Conservation (phyloP, 1,139 yeast species). For the Sugiyamaella novakii region DNA sequence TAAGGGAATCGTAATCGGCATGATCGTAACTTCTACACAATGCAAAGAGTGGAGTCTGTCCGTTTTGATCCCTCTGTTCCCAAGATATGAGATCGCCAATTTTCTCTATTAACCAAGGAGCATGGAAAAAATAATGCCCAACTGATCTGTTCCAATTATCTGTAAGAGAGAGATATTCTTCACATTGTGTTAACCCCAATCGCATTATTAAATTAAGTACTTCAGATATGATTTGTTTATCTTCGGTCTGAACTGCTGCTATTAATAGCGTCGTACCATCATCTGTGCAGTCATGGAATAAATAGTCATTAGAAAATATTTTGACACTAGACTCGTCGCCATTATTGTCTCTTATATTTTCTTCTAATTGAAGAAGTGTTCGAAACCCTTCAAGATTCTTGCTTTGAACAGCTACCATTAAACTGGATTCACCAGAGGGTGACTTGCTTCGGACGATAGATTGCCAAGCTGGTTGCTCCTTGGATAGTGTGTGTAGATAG, state of each 20-base stretch:
- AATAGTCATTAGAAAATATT: constrained; percentile 65
- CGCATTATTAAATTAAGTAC: constrained; percentile 51
- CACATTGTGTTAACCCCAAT: constrained; percentile 51
- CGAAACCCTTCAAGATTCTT: constrained; percentile 45
- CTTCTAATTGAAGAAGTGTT: constrained; percentile 42
- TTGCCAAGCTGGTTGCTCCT: constrained; percentile 37
- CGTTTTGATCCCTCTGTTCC: constrained; percentile 65
- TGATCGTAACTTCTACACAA: constrained; percentile 84
- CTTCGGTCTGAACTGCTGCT: constrained; percentile 61
- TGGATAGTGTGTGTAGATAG: constrained; percentile 8
- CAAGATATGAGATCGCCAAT: constrained; percentile 68
- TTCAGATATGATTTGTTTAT: constrained; percentile 50
- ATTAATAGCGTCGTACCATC: constrained; percentile 58
- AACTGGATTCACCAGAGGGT: constrained; percentile 66
- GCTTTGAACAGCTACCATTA: constrained; percentile 38
- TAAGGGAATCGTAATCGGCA: constrained; percentile 55
- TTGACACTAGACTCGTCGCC: background rate
- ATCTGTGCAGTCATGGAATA: constrained; percentile 63
- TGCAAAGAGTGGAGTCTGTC: constrained; percentile 80
- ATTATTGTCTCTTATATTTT: background rate
- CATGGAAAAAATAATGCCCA: constrained; percentile 75
- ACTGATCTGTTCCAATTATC: constrained; percentile 59
- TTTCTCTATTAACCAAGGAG: constrained; percentile 52
- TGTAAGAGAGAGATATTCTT: constrained; percentile 51
- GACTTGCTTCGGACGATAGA: constrained; percentile 57